Evolutionary conservation across 768 basidiomycete genomes (phyloP).

Genomic region (Lactarius trivialis): DNA sequence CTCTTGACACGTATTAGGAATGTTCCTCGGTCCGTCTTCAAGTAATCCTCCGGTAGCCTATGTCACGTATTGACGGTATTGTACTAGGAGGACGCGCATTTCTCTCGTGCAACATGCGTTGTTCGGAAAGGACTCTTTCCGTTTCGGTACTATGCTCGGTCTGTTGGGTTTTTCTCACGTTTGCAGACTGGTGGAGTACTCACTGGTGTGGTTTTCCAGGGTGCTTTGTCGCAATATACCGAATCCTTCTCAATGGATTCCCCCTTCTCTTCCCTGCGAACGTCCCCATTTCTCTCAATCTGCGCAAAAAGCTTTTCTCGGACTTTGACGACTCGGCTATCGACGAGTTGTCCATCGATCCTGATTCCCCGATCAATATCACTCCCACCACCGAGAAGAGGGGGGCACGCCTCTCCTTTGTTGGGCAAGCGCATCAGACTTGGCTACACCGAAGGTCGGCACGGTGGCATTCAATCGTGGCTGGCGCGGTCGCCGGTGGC

Average conservation of each 20-base stretch:
- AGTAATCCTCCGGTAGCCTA: background rate
- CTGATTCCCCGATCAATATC: conserved; percentile 14
- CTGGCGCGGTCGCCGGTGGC: conserved; percentile 70
- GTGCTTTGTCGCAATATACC: conserved; percentile 73
- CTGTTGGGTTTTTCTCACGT: background rate
- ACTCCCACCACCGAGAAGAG: conserved; percentile 22
- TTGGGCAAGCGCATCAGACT: conserved; percentile 54
- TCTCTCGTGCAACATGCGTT: conserved; percentile 74
- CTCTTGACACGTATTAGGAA: conserved; percentile 61
- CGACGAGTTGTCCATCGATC: conserved; percentile 22
- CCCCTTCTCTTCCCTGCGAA: conserved; percentile 55
- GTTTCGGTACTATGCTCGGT: conserved; percentile 90
- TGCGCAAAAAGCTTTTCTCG: background rate
- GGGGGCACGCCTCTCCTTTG: conserved; percentile 52
- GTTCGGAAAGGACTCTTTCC: conserved; percentile 73
- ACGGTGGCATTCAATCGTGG: conserved; percentile 74
- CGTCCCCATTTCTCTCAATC: conserved; percentile 22
- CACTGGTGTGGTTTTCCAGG: conserved; percentile 34
- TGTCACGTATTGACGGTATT: background rate
- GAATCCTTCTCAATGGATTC: conserved; percentile 68
- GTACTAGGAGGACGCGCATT: conserved; percentile 51
- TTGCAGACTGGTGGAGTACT: background rate
- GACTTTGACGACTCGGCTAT: conserved; percentile 15
- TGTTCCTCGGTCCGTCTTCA: background rate
- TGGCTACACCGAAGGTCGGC: conserved; percentile 62